These are phyloP conservation scores for Aspergillus unguis DNA, from an alignment of 2,329 filamentous ascomycete genomes.

Conservation along the genomic window DNA sequence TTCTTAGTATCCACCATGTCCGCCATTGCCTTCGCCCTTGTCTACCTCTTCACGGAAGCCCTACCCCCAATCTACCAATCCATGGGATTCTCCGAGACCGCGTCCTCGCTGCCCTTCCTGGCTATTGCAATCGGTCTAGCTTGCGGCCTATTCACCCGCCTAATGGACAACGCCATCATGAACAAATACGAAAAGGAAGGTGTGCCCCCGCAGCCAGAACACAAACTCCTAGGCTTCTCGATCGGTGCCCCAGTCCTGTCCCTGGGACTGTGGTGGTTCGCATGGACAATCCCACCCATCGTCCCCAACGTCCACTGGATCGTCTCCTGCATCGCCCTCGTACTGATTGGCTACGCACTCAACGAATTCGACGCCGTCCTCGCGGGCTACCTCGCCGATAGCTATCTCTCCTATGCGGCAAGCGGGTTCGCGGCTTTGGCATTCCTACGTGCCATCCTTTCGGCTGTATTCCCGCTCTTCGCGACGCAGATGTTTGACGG, in stretches of 20 bases:
- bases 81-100: constrained; percentile 31
- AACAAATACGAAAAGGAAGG: constrained; percentile 15
- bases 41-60: constrained; percentile 50
- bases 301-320: constrained; percentile 36
- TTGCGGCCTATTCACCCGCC: constrained; percentile 42
- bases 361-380: constrained; percentile 48
- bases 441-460: constrained; percentile 39
- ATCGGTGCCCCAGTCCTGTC: constrained; percentile 47
- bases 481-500: constrained; percentile 39
- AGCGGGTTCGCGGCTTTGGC: constrained; percentile 45
- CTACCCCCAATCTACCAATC: constrained; percentile 40
- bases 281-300: constrained; percentile 47
- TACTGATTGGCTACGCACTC: constrained; percentile 47
- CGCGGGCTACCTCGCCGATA: constrained; percentile 45
- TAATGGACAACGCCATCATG: constrained; percentile 39
- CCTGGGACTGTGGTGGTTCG: constrained; percentile 48
- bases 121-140: constrained; percentile 40
- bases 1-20: constrained; percentile 41
- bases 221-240: constrained; percentile 49
- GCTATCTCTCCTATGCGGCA: constrained; percentile 44
- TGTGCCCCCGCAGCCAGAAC: constrained; percentile 39
- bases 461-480: constrained; percentile 42
- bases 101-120: constrained; percentile 42
- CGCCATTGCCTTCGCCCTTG: constrained; percentile 40
- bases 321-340: constrained; percentile 40